Base-by-base conservation (phyloP, 129 eudicot genomes). In the Scalesia atractyloides region DNA sequence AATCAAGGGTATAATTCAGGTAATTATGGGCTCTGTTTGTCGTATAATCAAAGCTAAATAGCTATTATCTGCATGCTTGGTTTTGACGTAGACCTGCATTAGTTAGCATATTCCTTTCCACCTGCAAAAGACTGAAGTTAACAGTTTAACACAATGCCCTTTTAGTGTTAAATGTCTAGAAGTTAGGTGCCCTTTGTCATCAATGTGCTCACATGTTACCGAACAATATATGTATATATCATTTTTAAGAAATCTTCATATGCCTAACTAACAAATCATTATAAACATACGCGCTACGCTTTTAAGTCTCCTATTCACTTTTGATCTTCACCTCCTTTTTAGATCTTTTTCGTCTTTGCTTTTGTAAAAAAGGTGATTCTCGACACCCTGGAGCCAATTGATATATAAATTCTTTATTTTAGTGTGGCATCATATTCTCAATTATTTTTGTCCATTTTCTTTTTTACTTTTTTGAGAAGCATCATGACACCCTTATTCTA, bases 1-100 rank as follows among this genome's bases (percentile, higher is more conserved):
- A 81, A 90, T 94, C 64, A 94, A 87, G 74, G 98, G 98, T 57
- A 94, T 94, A 73, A 94, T 94, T 68, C 98, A 94, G 98, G 98
- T 94, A 81, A 81, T 49, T 78, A 11, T 49, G 44, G 30, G 12
- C 4, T 51, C 74, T 30, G 12, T 69, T 69, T 52, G 73, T 16
- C 13, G 58, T 69, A 69, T 69, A 52, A 34, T 46, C 57, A 20
- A 22, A 46, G 41, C 39, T 20, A 66, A 46, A 11, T 8, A 46
- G 20, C 43, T 13, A 47, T 69, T 69, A 51, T 52, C 8, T 69
- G 33, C 47, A 5, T 63, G 67, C 37, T 61, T 61, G 67, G 34
- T 61, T 34, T 61, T 7, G 67, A 34, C 47, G 6, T 61, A n/a
- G 4, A 61, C 68, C 13, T 34, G 68, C 48, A 8, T 63, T 2